Evolutionary conservation across 2,329 filamentous ascomycete species (phyloP).

Genomic region (Botryosphaeria agaves): DNA sequence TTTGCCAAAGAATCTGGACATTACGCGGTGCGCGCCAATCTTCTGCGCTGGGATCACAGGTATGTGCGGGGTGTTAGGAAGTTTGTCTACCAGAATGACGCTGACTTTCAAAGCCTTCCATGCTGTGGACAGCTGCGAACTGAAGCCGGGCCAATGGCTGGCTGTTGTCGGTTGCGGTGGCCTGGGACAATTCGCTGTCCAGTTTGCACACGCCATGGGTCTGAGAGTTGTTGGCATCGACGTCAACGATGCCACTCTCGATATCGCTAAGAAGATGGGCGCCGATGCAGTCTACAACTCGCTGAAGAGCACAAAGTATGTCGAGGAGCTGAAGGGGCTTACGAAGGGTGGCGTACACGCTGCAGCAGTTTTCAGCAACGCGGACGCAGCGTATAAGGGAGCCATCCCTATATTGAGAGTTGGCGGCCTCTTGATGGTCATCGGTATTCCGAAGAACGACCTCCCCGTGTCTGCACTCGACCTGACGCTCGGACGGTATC

Average conservation of each 20-base stretch:
- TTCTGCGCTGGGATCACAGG: slow-evolving; percentile 35
- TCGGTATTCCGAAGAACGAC: slow-evolving; percentile 21
- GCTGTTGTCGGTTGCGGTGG: slow-evolving; percentile 28
- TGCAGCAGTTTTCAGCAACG: slow-evolving; percentile 24
- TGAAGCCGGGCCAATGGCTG: slow-evolving; percentile 19
- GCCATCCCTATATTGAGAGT: slow-evolving; percentile 19
- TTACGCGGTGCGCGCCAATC: slow-evolving; percentile 21
- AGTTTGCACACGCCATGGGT: slow-evolving; percentile 30
- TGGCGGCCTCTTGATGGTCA: slow-evolving; percentile 24
- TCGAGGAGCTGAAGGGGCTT: slow-evolving; percentile 22
- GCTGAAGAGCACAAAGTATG: slow-evolving; percentile 19
- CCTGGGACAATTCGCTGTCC: slow-evolving; percentile 28
- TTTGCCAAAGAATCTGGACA: slow-evolving; percentile 19
- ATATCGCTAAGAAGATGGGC: slow-evolving; percentile 20
- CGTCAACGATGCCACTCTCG: slow-evolving; percentile 24
- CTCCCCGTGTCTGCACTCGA: slow-evolving; percentile 21
- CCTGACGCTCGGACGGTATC: slow-evolving; percentile 21
- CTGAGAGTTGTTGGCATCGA: slow-evolving; percentile 26
- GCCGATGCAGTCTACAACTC: slow-evolving; percentile 27
- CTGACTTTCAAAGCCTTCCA: slow-evolving; percentile 7
- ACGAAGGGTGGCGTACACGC: slow-evolving; percentile 24
- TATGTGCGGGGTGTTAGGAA: no score
- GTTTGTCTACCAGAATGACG: neutral
- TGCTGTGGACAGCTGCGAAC: slow-evolving; percentile 14
- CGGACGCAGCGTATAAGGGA: slow-evolving; percentile 18